Evolutionary conservation across 768 basidiomycete species (phyloP).

Genomic region (Brasilioporus rufonigricans): DNA sequence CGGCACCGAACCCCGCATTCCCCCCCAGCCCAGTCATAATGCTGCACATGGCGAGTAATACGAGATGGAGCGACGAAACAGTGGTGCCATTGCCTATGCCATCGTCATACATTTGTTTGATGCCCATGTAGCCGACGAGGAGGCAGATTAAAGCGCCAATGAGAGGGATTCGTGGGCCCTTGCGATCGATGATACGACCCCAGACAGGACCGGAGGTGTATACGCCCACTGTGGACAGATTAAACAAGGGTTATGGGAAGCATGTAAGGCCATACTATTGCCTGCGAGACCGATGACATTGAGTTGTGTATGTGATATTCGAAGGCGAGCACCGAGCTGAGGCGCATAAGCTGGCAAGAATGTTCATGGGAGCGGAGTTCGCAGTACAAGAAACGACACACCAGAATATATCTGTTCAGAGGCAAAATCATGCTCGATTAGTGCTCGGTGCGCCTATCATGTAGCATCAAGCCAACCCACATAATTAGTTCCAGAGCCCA

Average conservation of each 20-base stretch:
- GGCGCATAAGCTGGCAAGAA: conserved; percentile 70
- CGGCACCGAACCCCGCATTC: conserved; percentile 65
- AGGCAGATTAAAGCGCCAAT: conserved; percentile 56
- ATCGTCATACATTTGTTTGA: conserved; percentile 62
- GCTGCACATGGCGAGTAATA: conserved; percentile 56
- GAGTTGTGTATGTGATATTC: conserved; percentile 74
- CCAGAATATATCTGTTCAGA: conserved; percentile 30
- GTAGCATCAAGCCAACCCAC: conserved; percentile 38
- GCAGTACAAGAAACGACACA: background rate
- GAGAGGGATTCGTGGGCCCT: conserved; percentile 71
- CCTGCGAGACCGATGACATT: conserved; percentile 81
- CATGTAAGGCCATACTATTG: conserved; percentile 48
- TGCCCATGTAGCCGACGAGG: conserved; percentile 72
- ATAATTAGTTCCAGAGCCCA: conserved; percentile 74
- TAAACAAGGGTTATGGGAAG: background rate
- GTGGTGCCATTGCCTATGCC: conserved; percentile 41
- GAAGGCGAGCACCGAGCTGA: conserved; percentile 75
- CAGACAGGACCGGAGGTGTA: conserved; percentile 74
- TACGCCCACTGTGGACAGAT: conserved; percentile 56
- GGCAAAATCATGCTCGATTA: background rate
- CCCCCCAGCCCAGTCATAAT: conserved; percentile 78
- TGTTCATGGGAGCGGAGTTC: background rate
- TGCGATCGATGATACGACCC: conserved; percentile 74
- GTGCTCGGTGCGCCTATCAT: background rate
- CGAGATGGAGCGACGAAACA: conserved; percentile 43